Evolutionary conservation across 306 rosid genomes (phyloP).

Genomic region (Rosa lucieae): DNA sequence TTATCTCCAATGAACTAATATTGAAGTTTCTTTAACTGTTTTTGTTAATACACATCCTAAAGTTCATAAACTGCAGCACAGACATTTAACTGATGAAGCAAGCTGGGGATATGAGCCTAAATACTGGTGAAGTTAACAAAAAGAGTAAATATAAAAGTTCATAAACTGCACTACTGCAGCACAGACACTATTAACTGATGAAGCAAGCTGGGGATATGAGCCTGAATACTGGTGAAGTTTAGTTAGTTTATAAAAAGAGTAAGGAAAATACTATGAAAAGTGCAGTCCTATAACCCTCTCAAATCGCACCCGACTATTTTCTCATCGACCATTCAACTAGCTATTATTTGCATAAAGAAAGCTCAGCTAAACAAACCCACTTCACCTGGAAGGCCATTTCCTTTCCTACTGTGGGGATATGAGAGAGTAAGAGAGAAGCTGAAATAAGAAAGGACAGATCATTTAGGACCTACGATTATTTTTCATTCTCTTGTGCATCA

Average conservation of each 20-base stretch:
- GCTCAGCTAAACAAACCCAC: slow-evolving; percentile 20
- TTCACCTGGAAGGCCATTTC: slow-evolving; percentile 30
- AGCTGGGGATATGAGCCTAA: background rate
- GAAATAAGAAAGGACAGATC: slow-evolving; percentile 12
- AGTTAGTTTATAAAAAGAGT: too few relatives aligned
- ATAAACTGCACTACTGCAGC: background rate
- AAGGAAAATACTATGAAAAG: background rate
- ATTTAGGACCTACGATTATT: background rate
- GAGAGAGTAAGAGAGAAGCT: slow-evolving; percentile 15
- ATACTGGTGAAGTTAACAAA: background rate
- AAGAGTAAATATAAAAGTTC: background rate
- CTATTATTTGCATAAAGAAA: slow-evolving; percentile 38
- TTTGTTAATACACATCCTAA: background rate
- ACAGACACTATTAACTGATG: background rate
- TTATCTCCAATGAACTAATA: background rate
- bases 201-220: background rate
- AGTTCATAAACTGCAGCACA: background rate
- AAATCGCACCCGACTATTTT: background rate
- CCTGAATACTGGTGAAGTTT: background rate
- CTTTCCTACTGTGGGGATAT: slow-evolving; percentile 27
- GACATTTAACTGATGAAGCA: background rate
- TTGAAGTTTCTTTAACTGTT: background rate
- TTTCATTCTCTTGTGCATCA: slow-evolving; percentile 34
- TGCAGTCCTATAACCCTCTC: background rate
- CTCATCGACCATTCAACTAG: slow-evolving; percentile 21